These are phyloP conservation scores for Pezizomycotina sp. DNA, from an alignment of 2,329 filamentous ascomycete genomes.

Conservation along the genomic window DNA sequence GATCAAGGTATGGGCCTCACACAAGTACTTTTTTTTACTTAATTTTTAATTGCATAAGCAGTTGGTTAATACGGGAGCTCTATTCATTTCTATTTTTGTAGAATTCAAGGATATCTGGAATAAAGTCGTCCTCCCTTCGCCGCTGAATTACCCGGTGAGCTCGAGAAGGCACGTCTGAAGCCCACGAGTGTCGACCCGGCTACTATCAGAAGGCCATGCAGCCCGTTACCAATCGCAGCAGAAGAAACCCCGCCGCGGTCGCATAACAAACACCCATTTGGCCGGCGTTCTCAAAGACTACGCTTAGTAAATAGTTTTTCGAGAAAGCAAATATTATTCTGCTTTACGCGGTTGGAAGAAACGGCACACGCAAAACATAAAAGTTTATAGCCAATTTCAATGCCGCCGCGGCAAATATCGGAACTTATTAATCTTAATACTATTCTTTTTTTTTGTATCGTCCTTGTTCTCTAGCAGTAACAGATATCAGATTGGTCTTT, in stretches of 20 bases:
- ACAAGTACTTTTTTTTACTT: not conserved
- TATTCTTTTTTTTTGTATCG: too few relatives aligned
- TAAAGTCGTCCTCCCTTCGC: slow-evolving; percentile 56
- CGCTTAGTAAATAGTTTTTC: too few relatives aligned
- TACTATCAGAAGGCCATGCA: slow-evolving; percentile 36
- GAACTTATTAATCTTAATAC: too few relatives aligned
- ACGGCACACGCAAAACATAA: too few relatives aligned
- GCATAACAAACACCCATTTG: slow-evolving; percentile 22
- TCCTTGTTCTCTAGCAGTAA: too few relatives aligned
- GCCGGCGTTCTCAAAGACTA: slow-evolving; percentile 18
- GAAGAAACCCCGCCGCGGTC: slow-evolving; percentile 20
- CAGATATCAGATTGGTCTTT: too few relatives aligned
- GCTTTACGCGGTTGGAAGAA: too few relatives aligned
- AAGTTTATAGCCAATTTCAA: too few relatives aligned
- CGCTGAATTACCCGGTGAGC: slow-evolving; percentile 59
- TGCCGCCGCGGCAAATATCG: too few relatives aligned
- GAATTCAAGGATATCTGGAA: slow-evolving; percentile 78
- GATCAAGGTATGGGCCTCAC: slow-evolving; percentile 33
- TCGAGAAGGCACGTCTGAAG: slow-evolving; percentile 62
- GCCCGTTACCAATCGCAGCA: slow-evolving; percentile 14
- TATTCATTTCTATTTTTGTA: slow-evolving; percentile 25
- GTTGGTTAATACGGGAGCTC: slow-evolving; percentile 12
- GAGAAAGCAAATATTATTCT: too few relatives aligned
- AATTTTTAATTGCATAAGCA: not conserved
- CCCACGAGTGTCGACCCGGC: slow-evolving; percentile 66